Evolutionary conservation across 805 yeast genomes (phyloP).

Genomic region (Nakazawaea pomicola): DNA sequence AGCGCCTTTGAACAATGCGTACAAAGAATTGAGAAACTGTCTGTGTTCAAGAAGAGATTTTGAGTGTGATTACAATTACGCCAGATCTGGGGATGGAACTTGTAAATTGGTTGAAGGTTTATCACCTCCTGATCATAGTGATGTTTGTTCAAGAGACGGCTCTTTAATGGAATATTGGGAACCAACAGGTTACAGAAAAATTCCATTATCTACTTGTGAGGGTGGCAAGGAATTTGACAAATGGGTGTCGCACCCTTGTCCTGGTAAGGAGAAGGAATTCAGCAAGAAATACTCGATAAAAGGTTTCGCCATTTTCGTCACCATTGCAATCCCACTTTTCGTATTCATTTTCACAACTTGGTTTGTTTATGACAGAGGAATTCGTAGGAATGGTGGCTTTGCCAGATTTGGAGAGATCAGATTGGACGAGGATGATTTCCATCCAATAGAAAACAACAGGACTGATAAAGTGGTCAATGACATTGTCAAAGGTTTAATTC

Average conservation of each 20-base stretch:
- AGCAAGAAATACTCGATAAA: conserved; percentile 40
- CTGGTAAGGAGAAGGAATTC: conserved; percentile 75
- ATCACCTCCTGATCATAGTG: conserved; percentile 57
- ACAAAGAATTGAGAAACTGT: conserved; percentile 59
- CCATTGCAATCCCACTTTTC: conserved; percentile 52
- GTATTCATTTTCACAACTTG: conserved; percentile 50
- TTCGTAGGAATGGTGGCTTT: conserved; percentile 74
- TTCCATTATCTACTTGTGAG: conserved; percentile 79
- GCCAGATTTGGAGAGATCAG: conserved; percentile 80
- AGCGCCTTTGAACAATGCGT: conserved; percentile 55
- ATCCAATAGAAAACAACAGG: conserved; percentile 53
- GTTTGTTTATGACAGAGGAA: conserved; percentile 77
- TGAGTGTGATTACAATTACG: conserved; percentile 91
- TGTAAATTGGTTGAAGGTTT: conserved; percentile 80
- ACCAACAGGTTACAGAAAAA: conserved; percentile 88
- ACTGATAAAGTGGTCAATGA: conserved; percentile 56
- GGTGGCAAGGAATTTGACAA: conserved; percentile 75
- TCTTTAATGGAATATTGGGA: conserved; percentile 67
- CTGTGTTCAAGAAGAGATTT: conserved; percentile 80
- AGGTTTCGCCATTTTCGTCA: conserved; percentile 47
- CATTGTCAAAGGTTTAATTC: conserved; percentile 54
- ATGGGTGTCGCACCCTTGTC: conserved; percentile 69
- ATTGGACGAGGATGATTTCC: conserved; percentile 55
- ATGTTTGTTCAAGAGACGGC: conserved; percentile 49
- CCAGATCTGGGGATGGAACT: conserved; percentile 68